phyloP scores from a whole-genome alignment of 2,329 filamentous ascomycete species.

The Phialophora macrospora region DNA sequence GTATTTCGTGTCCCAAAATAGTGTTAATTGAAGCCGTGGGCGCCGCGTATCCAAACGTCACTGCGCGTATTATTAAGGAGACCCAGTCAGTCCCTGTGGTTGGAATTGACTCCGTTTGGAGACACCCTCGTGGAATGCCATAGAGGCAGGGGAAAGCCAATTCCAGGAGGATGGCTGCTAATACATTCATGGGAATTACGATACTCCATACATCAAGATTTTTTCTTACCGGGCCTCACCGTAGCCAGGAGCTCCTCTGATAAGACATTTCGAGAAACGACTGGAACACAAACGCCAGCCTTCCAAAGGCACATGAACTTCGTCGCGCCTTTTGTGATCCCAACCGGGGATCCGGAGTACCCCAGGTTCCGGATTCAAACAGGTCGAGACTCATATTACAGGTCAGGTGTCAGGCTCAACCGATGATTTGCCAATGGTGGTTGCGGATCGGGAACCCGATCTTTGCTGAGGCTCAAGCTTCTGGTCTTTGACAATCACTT shows the following conservation, averaged over 20 bases:
- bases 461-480: conserved; percentile 1
- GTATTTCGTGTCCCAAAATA: not conserved
- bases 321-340: not conserved
- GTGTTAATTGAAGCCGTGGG: not conserved
- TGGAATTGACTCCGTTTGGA: not conserved
- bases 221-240: conserved; percentile 25
- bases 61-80: not conserved
- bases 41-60: not conserved
- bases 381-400: not conserved
- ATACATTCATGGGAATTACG: conserved; percentile 10
- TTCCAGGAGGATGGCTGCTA: not conserved
- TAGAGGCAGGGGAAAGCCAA: not conserved
- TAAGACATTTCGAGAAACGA: conserved; percentile 13
- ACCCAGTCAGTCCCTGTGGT: not conserved
- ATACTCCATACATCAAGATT: conserved; percentile 15
- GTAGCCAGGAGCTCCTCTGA: conserved; percentile 18
- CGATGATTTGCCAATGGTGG: not conserved
- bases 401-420: not conserved
- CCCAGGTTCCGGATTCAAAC: conserved; percentile 7
- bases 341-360: not conserved
- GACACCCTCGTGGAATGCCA: not conserved
- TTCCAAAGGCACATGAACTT: conserved; percentile 1
- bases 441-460: not conserved
- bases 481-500: conserved; percentile 3
- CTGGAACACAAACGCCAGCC: conserved; percentile 4